A percentile compares a stretch with the other conserved stretches of the same genome.
Evolutionary conservation across 257 asterid genomes (phyloP).

Genomic region (Jasminum sambac): DNA sequence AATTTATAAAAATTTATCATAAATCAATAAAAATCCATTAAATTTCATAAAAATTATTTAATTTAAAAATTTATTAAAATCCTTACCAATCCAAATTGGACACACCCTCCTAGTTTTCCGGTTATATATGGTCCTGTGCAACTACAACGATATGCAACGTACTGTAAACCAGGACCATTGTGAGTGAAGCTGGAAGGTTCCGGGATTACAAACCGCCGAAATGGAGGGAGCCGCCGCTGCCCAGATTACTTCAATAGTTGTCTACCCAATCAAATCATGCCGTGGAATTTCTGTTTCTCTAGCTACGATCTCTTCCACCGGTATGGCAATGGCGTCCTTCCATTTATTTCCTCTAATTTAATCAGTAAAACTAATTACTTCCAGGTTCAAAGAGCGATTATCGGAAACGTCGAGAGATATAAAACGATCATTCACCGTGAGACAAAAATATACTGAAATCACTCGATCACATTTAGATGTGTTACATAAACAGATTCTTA

Average conservation of each 20-base stretch:
- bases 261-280: slow-evolving; percentile 83
- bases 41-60: no score
- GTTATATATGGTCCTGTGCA: no score
- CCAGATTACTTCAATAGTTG: slow-evolving; percentile 46
- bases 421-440: background rate
- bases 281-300: slow-evolving; percentile 61
- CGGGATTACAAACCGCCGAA: slow-evolving; percentile 19
- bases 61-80: no score
- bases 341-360: background rate
- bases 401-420: no score
- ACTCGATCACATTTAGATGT: background rate
- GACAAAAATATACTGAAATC: background rate
- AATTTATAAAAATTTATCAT: no score
- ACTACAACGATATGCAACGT: no score
- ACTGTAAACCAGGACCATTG: no score
- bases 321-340: slow-evolving; percentile 23
- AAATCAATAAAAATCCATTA: no score
- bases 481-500: no score
- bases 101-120: no score
- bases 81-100: no score
- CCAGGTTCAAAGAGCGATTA: no score
- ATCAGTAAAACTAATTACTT: background rate
- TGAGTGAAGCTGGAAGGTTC: background rate
- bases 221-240: slow-evolving; percentile 26
- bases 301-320: slow-evolving; percentile 59